Conservation (phyloP, 2,329 filamentous ascomycete genomes). For the Acephala macrosclerotiorum region DNA sequence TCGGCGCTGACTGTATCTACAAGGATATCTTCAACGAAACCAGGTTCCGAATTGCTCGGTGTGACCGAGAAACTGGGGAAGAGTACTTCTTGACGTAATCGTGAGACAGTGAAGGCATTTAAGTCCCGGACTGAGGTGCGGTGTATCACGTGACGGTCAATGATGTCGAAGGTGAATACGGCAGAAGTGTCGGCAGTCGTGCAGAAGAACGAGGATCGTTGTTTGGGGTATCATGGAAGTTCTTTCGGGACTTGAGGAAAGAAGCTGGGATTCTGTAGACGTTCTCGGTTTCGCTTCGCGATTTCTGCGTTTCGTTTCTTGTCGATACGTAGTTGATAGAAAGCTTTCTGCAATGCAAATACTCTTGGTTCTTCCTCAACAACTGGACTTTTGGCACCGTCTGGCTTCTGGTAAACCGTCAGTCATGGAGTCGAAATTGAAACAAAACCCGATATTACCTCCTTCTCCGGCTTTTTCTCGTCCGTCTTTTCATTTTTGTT, state of each 20-base stretch:
- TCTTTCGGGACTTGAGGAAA: conserved; percentile 87
- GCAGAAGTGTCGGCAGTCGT: neutral
- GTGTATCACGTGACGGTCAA: conserved; percentile 5
- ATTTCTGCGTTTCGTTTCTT: conserved; percentile 80
- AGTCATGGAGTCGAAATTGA: conserved; percentile 17
- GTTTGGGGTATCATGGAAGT: conserved; percentile 45
- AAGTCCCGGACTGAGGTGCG: neutral
- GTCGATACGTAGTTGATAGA: conserved; percentile 86
- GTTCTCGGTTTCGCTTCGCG: conserved; percentile 82
- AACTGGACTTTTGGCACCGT: conserved; percentile 23
- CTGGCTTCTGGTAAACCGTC: conserved; percentile 34
- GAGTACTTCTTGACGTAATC: neutral
- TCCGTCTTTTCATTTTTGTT: conserved; percentile 50
- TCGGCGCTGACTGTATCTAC: conserved; percentile 38
- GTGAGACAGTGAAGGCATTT: neutral
- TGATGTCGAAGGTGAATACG: neutral
- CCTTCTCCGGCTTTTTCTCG: conserved; percentile 49
- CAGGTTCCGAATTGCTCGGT: neutral
- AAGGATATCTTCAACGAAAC: conserved; percentile 8
- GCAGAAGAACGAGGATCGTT: neutral
- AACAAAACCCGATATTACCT: conserved; percentile 38
- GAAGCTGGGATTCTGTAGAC: conserved; percentile 76
- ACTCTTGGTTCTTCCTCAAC: conserved; percentile 76
- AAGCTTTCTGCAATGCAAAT: conserved; percentile 85
- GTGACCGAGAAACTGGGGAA: conserved; percentile 9